Conservation (phyloP, 768 basidiomycete genomes). For the Rhodotorula sphaerocarpa region DNA sequence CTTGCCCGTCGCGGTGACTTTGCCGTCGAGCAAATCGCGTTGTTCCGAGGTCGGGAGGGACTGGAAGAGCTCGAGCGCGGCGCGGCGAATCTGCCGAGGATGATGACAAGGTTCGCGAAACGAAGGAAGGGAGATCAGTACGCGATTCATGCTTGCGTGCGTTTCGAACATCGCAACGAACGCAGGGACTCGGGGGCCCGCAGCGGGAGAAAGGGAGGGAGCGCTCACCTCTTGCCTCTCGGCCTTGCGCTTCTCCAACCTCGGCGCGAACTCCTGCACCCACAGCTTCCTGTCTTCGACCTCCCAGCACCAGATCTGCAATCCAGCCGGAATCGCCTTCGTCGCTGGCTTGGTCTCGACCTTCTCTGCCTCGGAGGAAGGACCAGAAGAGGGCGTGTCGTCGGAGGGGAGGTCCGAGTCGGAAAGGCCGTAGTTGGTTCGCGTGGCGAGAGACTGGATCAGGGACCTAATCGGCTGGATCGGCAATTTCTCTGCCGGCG, state of each 20-base stretch:
- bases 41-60: constrained; percentile 55
- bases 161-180: too few relatives aligned
- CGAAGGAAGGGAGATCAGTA: too few relatives aligned
- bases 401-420: constrained; percentile 1
- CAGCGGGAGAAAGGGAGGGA: neutral
- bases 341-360: neutral
- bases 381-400: too few relatives aligned
- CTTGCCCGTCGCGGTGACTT: constrained; percentile 32
- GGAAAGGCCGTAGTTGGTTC: constrained; percentile 71
- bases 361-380: too few relatives aligned
- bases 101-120: too few relatives aligned
- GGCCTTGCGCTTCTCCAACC: constrained; percentile 53
- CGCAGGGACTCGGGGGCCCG: too few relatives aligned
- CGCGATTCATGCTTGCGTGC: too few relatives aligned
- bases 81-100: constrained; percentile 4
- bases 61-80: constrained; percentile 52
- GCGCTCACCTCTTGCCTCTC: constrained; percentile 59
- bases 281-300: constrained; percentile 59
- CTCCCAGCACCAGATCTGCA: constrained; percentile 82
- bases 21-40: constrained; percentile 45
- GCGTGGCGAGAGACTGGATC: constrained; percentile 56
- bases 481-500: constrained; percentile 43
- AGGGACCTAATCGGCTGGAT: constrained; percentile 54
- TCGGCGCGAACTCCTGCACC: constrained; percentile 59
- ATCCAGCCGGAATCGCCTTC: constrained; percentile 39